A percentile compares a stretch with the other conserved stretches of the same genome.
phyloP scores from a whole-genome alignment of 1,139 yeast genomes.

The Diutina ranongensis region DNA sequence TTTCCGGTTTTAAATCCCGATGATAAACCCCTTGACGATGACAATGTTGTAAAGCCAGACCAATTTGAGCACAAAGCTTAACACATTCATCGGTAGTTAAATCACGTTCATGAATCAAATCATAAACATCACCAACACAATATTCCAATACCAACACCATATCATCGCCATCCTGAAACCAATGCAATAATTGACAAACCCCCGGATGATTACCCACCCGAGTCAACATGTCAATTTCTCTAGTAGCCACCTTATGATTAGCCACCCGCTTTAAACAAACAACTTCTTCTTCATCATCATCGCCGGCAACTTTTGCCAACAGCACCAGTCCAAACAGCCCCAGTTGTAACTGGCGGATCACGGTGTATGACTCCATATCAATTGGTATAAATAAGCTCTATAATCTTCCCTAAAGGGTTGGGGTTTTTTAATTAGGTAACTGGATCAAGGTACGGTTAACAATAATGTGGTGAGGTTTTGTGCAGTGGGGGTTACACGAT shows the following conservation, averaged over 20 bases:
- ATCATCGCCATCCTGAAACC: slow-evolving; percentile 30
- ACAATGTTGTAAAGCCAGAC: slow-evolving; percentile 27
- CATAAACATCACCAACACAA: slow-evolving; percentile 41
- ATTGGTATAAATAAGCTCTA: background rate
- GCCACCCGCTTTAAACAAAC: slow-evolving; percentile 35
- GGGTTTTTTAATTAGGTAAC: background rate
- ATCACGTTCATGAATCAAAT: slow-evolving; percentile 22
- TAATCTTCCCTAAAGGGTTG: background rate
- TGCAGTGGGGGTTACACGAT: too few relatives aligned
- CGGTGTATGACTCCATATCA: background rate
- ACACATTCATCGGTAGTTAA: slow-evolving; percentile 10
- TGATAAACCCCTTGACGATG: slow-evolving; percentile 37
- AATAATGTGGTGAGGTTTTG: too few relatives aligned
- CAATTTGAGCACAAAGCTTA: slow-evolving; percentile 26
- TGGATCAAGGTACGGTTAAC: background rate
- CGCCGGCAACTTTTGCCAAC: slow-evolving; percentile 32
- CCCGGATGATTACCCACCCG: slow-evolving; percentile 23
- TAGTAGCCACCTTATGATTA: slow-evolving; percentile 29
- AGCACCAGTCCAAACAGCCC: slow-evolving; percentile 47
- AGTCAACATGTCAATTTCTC: slow-evolving; percentile 33
- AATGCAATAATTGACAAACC: slow-evolving; percentile 32
- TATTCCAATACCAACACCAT: slow-evolving; percentile 38
- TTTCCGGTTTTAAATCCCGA: slow-evolving; percentile 46
- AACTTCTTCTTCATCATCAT: slow-evolving; percentile 17
- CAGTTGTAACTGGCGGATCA: slow-evolving; percentile 23